Evolutionary conservation across 2,329 filamentous ascomycete genomes (phyloP).

Genomic region (Fusarium burgessii): DNA sequence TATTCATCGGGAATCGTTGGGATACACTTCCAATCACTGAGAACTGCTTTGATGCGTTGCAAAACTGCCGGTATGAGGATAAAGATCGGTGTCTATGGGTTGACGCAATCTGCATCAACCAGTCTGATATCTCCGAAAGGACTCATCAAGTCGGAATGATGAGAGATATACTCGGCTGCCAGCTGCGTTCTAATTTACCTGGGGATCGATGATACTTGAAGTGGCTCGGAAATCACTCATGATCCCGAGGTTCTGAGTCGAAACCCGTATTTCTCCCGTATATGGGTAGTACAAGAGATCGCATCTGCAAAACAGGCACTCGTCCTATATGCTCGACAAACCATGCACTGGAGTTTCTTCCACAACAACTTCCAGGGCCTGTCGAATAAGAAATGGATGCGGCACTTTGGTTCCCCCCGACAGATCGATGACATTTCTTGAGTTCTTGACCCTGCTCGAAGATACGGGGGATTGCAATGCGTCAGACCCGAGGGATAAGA

Average conservation of each 20-base stretch:
- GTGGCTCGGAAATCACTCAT: accelerated
- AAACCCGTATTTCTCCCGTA: background rate
- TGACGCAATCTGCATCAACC: slow-evolving; percentile 3
- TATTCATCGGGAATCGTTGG: background rate
- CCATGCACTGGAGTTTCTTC: background rate
- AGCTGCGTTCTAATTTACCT: slow-evolving; percentile 1
- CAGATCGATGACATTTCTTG: background rate
- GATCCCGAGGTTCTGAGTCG: background rate
- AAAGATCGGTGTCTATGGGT: background rate
- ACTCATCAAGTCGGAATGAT: slow-evolving; percentile 1
- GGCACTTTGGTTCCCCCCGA: background rate
- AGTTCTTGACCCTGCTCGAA: background rate
- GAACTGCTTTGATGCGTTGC: background rate
- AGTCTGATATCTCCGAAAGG: background rate
- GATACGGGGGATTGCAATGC: slow-evolving; percentile 2
- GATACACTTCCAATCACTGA: background rate
- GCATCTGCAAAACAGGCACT: background rate
- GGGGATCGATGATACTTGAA: accelerated
- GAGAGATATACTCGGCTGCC: background rate
- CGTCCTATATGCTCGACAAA: background rate
- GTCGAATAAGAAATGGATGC: background rate
- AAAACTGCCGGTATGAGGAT: background rate
- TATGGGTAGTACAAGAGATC: background rate
- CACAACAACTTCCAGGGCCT: accelerated
- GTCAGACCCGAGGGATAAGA: slow-evolving; percentile 5